Percentiles rank a stretch among this genome's conserved stretches.
Conservation (phyloP, 2,329 filamentous ascomycete genomes). For the Botrytis deweyae region DNA sequence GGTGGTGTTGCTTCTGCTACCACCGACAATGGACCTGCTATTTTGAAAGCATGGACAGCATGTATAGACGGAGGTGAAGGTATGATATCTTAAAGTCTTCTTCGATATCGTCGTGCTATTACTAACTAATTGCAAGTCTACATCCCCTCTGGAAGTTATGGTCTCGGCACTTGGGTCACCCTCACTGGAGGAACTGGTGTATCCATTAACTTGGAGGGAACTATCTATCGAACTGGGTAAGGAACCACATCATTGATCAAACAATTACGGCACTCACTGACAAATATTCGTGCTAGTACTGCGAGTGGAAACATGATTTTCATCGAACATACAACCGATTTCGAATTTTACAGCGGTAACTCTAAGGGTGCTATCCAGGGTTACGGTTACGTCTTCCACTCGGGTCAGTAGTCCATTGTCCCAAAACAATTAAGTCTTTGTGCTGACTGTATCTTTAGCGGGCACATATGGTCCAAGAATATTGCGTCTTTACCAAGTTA, state of each 20-base stretch:
- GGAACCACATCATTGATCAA: not conserved
- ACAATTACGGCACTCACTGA: not conserved
- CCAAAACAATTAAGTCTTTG: not conserved
- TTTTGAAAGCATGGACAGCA: conserved; percentile 45
- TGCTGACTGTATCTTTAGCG: conserved; percentile 7
- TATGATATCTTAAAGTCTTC: conserved; percentile 4
- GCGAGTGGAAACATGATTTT: conserved; percentile 54
- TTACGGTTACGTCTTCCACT: conserved; percentile 50
- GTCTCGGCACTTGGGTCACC: conserved; percentile 50
- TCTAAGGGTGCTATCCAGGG: conserved; percentile 54
- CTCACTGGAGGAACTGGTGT: conserved; percentile 48
- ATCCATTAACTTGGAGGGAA: conserved; percentile 53
- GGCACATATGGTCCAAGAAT: conserved; percentile 29
- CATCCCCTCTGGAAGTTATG: conserved; percentile 45
- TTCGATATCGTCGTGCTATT: not conserved
- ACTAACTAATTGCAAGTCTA: conserved; percentile 24
- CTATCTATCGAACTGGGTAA: conserved; percentile 50
- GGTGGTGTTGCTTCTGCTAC: conserved; percentile 47
- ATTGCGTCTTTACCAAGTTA: conserved; percentile 29
- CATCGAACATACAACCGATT: conserved; percentile 50
- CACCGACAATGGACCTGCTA: conserved; percentile 47
- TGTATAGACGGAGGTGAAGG: conserved; percentile 46
- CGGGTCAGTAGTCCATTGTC: conserved; percentile 30
- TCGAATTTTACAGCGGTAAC: conserved; percentile 54
- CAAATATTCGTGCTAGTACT: conserved; percentile 20